Evolutionary conservation across 176 grass and related monocot species (phyloP), one percentile per base, ranked within the genome.

Genomic region (Thinopyrum elongatum): DNA sequence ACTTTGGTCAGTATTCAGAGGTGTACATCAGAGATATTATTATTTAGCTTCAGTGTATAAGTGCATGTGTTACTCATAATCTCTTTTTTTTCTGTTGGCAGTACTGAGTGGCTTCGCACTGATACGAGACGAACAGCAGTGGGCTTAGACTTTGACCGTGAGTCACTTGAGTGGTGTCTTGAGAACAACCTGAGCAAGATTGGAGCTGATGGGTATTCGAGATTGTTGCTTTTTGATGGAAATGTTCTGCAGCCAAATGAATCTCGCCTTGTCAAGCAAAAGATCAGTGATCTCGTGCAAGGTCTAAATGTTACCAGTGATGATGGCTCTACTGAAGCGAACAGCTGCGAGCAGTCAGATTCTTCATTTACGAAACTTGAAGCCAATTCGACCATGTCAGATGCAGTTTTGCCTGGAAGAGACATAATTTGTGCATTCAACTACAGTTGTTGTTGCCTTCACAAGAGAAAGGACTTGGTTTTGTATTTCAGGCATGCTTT

Each of bases 371-470:
- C 46, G 11, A 71, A 77, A 36, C 77, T 17, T 57, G 77, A 65
- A 84, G 57, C 60, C 82, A 84, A 84, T 90, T 84, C 78, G 13
- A 83, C 83, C 64, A 89, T 93, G 83, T 65, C 70, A 82, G 69
- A 86, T 68, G 69, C 67, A 79, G 65, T 46, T 74, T 87, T 95
- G 75, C 92, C 88, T 61, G 82, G 64, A 64, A 98, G 93, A 92
- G 93, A 98, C 73, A 95, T 98, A 86, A 89, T 95, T 13, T 98
- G 96, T 92, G 93, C 93, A 68, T 98, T 98, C 89, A 98, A 98
- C 64, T 98, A 95, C 84, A 98, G 97, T 83, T 95, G 97, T 1
- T 98, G 96, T 80, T 98, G 97, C 44, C 92, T 98, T 61, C 94
- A 95, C 80, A 95, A 23, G 13, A 63, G 90, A 70, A 95, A 89